Conservation (phyloP, 495 filamentous ascomycete species). For the Penicillium salamii region DNA sequence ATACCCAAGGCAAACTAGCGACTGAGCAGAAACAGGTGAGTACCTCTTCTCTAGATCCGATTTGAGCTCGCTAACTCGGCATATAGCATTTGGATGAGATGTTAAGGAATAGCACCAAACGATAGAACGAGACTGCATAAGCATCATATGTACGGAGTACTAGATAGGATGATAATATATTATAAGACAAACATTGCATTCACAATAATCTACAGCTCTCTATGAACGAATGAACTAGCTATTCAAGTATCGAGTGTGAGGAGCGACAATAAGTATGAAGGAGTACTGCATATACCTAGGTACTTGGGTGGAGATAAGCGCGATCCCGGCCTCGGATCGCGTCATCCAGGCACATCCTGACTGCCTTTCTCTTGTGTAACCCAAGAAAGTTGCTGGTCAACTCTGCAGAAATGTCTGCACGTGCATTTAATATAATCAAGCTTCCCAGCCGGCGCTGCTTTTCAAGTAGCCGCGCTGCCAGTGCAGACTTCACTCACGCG, state of each 20-base stretch:
- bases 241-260: too few species aligned
- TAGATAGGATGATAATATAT: too few species aligned
- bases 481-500: conserved; percentile 80
- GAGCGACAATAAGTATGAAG: too few species aligned
- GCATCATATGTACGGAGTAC: conserved; percentile 8
- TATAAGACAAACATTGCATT: too few species aligned
- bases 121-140: conserved; percentile 20
- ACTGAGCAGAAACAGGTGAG: conserved; percentile 62
- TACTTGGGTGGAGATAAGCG: not conserved
- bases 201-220: too few species aligned
- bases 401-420: conserved; percentile 13
- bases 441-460: conserved; percentile 31
- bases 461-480: conserved; percentile 29
- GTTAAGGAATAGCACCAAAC: conserved; percentile 42
- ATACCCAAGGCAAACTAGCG: conserved; percentile 76
- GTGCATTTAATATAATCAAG: conserved; percentile 8
- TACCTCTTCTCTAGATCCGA: not conserved
- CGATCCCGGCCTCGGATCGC: not conserved
- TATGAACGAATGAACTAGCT: too few species aligned
- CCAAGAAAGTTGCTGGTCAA: conserved; percentile 5
- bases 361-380: not conserved
- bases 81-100: conserved; percentile 44
- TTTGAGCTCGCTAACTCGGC: not conserved
- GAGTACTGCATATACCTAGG: too few species aligned
- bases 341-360: conserved; percentile 1